These are phyloP conservation scores for Penicillium pulvis DNA, from an alignment of 495 filamentous ascomycete species.

Conservation along the genomic window DNA sequence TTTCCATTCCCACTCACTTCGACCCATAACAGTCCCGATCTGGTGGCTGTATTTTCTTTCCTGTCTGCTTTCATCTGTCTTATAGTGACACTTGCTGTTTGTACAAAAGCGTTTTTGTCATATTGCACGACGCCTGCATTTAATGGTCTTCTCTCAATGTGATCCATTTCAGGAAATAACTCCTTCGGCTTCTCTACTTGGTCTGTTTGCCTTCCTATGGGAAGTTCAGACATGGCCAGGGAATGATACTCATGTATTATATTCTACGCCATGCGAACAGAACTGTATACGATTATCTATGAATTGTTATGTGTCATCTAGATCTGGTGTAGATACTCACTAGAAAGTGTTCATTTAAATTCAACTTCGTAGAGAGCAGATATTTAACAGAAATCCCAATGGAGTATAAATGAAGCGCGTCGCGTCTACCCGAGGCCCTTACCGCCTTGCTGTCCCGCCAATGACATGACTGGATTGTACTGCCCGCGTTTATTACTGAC, in stretches of 20 bases:
- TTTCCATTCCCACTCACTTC: conserved; percentile 17
- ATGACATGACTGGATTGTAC: conserved; percentile 4
- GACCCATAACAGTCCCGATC: conserved; percentile 11
- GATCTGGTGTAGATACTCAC: too few relatives aligned
- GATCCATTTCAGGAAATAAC: conserved; percentile 9
- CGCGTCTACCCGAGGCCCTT: conserved; percentile 13
- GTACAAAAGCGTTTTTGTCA: conserved; percentile 44
- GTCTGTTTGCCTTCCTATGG: conserved; percentile 16
- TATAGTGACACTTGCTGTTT: conserved; percentile 28
- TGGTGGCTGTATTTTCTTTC: conserved; percentile 10
- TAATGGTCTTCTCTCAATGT: conserved; percentile 21
- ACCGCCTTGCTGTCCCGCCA: conserved; percentile 22
- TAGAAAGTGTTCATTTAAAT: too few relatives aligned
- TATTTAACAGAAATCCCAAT: conserved; percentile 8
- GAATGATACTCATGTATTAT: conserved; percentile 37
- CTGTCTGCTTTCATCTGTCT: conserved; percentile 20
- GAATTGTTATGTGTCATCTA: background rate
- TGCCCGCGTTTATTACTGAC: conserved; percentile 22
- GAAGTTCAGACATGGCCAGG: conserved; percentile 13
- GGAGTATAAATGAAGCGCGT: conserved; percentile 30
- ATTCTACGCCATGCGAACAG: conserved; percentile 29
- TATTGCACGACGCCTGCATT: conserved; percentile 7
- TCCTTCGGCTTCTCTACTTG: conserved; percentile 16
- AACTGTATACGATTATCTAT: conserved; percentile 24
- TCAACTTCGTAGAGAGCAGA: too few relatives aligned